Base-by-base conservation (phyloP, 2,329 filamentous ascomycete species). In the Colletotrichum noveboracense region DNA sequence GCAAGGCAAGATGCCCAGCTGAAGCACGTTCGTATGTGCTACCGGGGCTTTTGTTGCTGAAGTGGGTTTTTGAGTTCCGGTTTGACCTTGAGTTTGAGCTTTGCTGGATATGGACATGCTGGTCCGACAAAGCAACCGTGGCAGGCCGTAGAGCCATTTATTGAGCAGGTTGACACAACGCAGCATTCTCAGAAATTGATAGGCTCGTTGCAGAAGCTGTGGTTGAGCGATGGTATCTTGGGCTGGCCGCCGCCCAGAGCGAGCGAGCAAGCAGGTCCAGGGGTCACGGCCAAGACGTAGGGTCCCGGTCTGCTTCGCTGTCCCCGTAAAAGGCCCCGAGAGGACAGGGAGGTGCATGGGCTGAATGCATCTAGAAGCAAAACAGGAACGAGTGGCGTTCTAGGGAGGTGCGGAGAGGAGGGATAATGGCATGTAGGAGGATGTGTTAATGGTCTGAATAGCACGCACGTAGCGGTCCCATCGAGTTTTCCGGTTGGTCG, bases 321-420 rank as follows among this genome's bases (percentile, higher is more conserved):
- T 75, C 55, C 30, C 62, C 48, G 61, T 60, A 36, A 66, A 65
- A 28, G 71, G 56, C 65, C 56, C 58, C 36, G 24, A 64, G 21
- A 9, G 43, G 28, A 56, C 34, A 26, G 48, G 58, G 18, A 62
- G 61, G n/a, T 75, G 60, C 72, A 75, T 61, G 52, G 67, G 56
- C 70, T 34, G 70, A 68, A 73, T 62, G 74, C 70, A 74, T 76
- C 74, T 76, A 65, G 74, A 76, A 74, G 70, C 74, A 52, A 36
- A 52, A 60, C 60, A 26, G 34, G 74, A 73, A 70, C 32, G 36
- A 38, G 74, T 30, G 43, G 48, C 71, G 70, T 64, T 74, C 68
- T 72, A 71, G 21, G 36, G 43, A 52, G 34, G 13, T 55, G 38
- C 30, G 43, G 36, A 64, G 61, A 9, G 36, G 30, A 34, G 66